Conservation (phyloP, 2,329 filamentous ascomycete genomes). For the Trichoderma sp. region DNA sequence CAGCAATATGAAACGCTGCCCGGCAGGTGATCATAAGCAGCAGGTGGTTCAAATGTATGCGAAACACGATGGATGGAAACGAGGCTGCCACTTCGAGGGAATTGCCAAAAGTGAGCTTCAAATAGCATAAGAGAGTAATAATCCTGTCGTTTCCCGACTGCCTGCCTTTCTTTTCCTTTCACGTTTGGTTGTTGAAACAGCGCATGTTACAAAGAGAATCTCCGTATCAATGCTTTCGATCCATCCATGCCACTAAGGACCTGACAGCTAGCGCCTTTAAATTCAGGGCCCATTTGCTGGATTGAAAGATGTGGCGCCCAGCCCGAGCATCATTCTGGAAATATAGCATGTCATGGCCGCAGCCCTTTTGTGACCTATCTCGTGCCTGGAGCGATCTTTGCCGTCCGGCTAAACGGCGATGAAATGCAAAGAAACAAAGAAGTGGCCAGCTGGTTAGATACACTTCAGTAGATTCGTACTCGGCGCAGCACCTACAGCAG, state of each 20-base stretch:
- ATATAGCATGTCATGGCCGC: not conserved
- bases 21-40: not conserved
- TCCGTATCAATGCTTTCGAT: not conserved
- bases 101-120: not conserved
- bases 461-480: not conserved
- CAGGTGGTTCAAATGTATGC: not conserved
- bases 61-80: not conserved
- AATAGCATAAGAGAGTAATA: not conserved
- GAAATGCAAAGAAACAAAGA: not conserved
- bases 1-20: conserved; percentile 1
- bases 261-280: not conserved
- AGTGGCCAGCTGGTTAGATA: not conserved
- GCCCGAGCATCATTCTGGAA: not conserved
- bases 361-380: not conserved
- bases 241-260: not conserved
- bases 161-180: not conserved
- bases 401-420: not conserved
- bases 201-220: not conserved
- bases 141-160: not conserved
- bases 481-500: not conserved
- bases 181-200: not conserved
- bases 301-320: not conserved
- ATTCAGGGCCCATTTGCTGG: not conserved
- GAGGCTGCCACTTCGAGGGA: not conserved
- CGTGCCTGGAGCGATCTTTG: not conserved